Conservation (phyloP, 352 stramenopile species). For the Peronospora farinosa region DNA sequence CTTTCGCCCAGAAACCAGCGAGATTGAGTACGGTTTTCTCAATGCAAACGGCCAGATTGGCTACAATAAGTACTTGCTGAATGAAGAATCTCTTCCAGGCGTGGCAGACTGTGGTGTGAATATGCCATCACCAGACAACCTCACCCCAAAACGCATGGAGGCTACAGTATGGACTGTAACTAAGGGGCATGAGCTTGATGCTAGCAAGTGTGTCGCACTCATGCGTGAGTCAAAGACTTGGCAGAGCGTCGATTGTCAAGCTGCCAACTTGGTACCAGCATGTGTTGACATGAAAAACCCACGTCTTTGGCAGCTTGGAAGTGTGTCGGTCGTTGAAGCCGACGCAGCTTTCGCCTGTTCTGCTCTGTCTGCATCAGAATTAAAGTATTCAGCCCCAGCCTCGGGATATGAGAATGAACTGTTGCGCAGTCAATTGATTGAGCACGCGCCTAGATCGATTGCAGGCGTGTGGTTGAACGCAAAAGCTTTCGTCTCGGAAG, state of each 20-base stretch:
- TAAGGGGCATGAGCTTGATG: slow-evolving; percentile 27
- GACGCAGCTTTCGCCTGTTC: slow-evolving; percentile 26
- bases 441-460: slow-evolving; percentile 21
- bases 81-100: slow-evolving; percentile 57
- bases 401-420: slow-evolving; percentile 56
- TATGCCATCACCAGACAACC: slow-evolving; percentile 74
- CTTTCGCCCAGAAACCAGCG: slow-evolving; percentile 76
- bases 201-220: slow-evolving; percentile 47
- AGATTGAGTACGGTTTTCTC: slow-evolving; percentile 79
- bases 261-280: slow-evolving; percentile 33
- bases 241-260: slow-evolving; percentile 54
- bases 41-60: slow-evolving; percentile 73
- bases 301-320: slow-evolving; percentile 35
- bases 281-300: slow-evolving; percentile 32
- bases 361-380: slow-evolving; percentile 1
- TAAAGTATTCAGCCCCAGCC: slow-evolving; percentile 39
- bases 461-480: slow-evolving; percentile 48
- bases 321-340: slow-evolving; percentile 26
- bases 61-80: slow-evolving; percentile 55
- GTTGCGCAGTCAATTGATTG: slow-evolving; percentile 30
- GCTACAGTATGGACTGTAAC: slow-evolving; percentile 57
- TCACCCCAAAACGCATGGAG: slow-evolving; percentile 79
- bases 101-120: slow-evolving; percentile 70
- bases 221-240: slow-evolving; percentile 34
- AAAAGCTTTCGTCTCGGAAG: slow-evolving; percentile 29